A percentile compares a stretch with the other conserved stretches of the same genome.
Conservation (phyloP, 805 yeast genomes). For the Diddensiella santjacobensis region DNA sequence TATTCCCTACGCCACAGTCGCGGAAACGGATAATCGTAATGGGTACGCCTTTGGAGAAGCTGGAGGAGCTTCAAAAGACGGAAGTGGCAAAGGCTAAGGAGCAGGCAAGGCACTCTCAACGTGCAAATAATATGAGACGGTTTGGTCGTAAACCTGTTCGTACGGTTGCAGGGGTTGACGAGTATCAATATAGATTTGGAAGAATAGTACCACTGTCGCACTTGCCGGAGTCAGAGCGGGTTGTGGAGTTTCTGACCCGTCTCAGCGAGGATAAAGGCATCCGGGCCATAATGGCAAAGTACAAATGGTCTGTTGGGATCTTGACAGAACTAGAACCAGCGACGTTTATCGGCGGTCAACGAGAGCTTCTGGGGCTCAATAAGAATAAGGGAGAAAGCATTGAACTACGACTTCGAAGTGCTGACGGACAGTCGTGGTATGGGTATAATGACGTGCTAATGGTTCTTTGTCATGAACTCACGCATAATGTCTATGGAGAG, state of each 20-base stretch:
- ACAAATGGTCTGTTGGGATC: slow-evolving; percentile 35
- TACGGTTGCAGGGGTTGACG: slow-evolving; percentile 14
- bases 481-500: slow-evolving; percentile 36
- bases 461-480: slow-evolving; percentile 38
- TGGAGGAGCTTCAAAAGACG: slow-evolving; percentile 25
- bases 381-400: slow-evolving; percentile 35
- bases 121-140: slow-evolving; percentile 13
- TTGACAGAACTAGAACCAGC: slow-evolving; percentile 40
- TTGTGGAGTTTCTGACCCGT: slow-evolving; percentile 29
- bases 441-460: slow-evolving; percentile 32
- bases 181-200: slow-evolving; percentile 32
- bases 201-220: slow-evolving; percentile 30
- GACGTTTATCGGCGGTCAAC: slow-evolving; percentile 30
- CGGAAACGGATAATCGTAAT: slow-evolving; percentile 28
- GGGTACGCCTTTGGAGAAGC: slow-evolving; percentile 29
- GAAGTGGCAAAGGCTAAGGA: slow-evolving; percentile 24
- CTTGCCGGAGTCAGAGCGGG: slow-evolving; percentile 31
- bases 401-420: slow-evolving; percentile 37
- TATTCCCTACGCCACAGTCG: slow-evolving; percentile 15
- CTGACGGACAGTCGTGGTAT: slow-evolving; percentile 37
- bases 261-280: slow-evolving; percentile 35
- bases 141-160: slow-evolving; percentile 17
- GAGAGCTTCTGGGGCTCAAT: slow-evolving; percentile 34
- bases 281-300: slow-evolving; percentile 34
- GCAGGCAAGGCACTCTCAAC: slow-evolving; percentile 16